Evolutionary conservation across 2,329 filamentous ascomycete genomes (phyloP).

Genomic region (Pyrenophora graminea): DNA sequence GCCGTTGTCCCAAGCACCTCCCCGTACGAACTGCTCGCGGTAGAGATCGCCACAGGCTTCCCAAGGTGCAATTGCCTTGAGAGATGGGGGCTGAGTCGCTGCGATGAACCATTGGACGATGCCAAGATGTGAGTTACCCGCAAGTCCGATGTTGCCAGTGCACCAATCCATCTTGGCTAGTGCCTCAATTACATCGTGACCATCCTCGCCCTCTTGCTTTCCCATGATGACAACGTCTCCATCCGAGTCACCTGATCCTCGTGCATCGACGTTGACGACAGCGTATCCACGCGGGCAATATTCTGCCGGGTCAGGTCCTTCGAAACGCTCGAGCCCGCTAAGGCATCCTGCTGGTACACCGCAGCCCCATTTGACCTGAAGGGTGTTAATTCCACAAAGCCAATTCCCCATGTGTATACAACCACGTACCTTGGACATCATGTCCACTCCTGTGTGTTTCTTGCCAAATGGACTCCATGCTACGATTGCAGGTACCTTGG

Average conservation of each 20-base stretch:
- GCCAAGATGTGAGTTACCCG: slow-evolving; percentile 52
- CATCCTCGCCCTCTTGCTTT: slow-evolving; percentile 46
- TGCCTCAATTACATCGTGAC: slow-evolving; percentile 51
- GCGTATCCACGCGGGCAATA: slow-evolving; percentile 40
- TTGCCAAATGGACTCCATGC: slow-evolving; percentile 54
- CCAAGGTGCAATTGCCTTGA: slow-evolving; percentile 53
- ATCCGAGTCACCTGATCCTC: slow-evolving; percentile 38
- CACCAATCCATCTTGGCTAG: slow-evolving; percentile 49
- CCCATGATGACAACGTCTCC: slow-evolving; percentile 24
- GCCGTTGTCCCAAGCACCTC: slow-evolving; percentile 13
- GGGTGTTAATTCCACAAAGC: background rate
- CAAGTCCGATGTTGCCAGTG: slow-evolving; percentile 45
- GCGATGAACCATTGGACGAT: slow-evolving; percentile 49
- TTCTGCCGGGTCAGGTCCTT: slow-evolving; percentile 47
- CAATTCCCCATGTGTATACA: no score
- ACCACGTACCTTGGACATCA: slow-evolving; percentile 5
- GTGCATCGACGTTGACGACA: slow-evolving; percentile 36
- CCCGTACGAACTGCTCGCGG: slow-evolving; percentile 19
- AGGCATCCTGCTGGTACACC: slow-evolving; percentile 11
- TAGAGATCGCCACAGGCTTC: slow-evolving; percentile 47
- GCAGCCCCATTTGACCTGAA: slow-evolving; percentile 8
- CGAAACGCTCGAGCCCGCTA: slow-evolving; percentile 45
- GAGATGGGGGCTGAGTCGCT: slow-evolving; percentile 47
- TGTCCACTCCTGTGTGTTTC: slow-evolving; percentile 13
- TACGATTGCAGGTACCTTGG: slow-evolving; percentile 49